Evolutionary conservation across 768 basidiomycete species (phyloP), one percentile per base, ranked within the genome.

Genomic region (Lactarius quietus): DNA sequence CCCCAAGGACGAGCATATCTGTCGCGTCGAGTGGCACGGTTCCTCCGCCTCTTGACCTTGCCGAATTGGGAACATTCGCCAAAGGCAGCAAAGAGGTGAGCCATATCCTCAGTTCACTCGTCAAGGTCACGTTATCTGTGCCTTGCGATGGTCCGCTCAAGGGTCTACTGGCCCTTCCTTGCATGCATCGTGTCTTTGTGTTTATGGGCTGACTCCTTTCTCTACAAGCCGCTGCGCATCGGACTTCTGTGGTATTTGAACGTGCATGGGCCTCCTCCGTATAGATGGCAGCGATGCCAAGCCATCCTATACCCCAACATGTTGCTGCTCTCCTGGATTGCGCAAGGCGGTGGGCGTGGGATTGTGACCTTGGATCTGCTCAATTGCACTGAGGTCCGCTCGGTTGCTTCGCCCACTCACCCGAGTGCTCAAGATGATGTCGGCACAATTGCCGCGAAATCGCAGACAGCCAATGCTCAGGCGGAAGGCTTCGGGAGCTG

Each of bases 191-290:
- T 43, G 33, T 15, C 56, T 55, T 55, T 69, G 36, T 70, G 52
- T 26, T 23, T 73, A 9, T 36, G 39, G 31, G 5, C 36, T 76
- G 39, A 36, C 18, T 23, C 29, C 26, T 60, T 55, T 59, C 28
- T 64, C 43, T 62, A 70, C n/a, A 72, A 96, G 95, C 93, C 94
- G 5, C 78, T 92, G 15, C 88, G 92, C 63, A 89, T 92, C 45
- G 95, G 95, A 17, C 78, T 87, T 17, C 77, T 97, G 1, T 96
- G 92, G 89, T 97, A 94, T 73, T 84, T 97, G 61, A 96, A 97
- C 63, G 95, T 96, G 0, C 95, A 97, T 71, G 88, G 89, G 0
- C 73, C 83, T 5, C 85, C 88, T 26, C 90, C 90, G 0, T 94
- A 87, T 74, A 77, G 81, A 65, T 93, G 90, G 91, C 85, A 87